Evolutionary conservation across 2,329 filamentous ascomycete genomes (phyloP).

Genomic region (Geosmithia morbida): DNA sequence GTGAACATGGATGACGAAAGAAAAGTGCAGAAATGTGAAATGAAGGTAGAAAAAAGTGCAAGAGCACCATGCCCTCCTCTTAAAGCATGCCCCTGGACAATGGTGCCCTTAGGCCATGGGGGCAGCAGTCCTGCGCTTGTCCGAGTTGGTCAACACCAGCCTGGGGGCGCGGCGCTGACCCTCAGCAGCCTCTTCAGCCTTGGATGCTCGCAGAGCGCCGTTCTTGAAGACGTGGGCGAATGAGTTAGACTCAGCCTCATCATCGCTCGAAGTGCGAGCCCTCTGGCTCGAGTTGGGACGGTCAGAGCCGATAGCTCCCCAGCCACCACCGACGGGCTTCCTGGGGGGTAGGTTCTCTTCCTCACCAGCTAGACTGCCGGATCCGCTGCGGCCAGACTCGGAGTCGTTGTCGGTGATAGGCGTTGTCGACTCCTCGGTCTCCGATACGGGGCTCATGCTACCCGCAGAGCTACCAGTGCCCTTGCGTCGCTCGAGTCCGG

Average conservation of each 20-base stretch:
- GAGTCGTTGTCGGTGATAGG: slow-evolving; percentile 62
- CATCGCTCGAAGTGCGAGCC: slow-evolving; percentile 51
- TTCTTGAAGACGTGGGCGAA: slow-evolving; percentile 55
- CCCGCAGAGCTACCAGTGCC: slow-evolving; percentile 56
- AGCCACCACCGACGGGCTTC: slow-evolving; percentile 57
- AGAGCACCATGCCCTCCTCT: slow-evolving; percentile 2
- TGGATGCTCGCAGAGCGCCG: slow-evolving; percentile 32
- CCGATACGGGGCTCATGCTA: slow-evolving; percentile 81
- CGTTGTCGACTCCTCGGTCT: slow-evolving; percentile 56
- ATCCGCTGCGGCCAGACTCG: slow-evolving; percentile 56
- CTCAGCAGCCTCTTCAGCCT: slow-evolving; percentile 35
- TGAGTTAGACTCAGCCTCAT: slow-evolving; percentile 34
- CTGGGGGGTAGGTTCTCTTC: slow-evolving; percentile 47
- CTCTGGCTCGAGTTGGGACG: slow-evolving; percentile 60
- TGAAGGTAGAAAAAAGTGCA: slow-evolving; percentile 5
- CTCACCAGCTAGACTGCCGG: slow-evolving; percentile 68
- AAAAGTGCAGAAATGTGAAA: slow-evolving; percentile 4
- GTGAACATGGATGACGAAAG: slow-evolving; percentile 10
- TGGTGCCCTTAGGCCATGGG: slow-evolving; percentile 9
- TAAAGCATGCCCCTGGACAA: slow-evolving; percentile 10
- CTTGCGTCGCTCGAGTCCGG: slow-evolving; percentile 76
- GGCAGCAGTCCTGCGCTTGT: slow-evolving; percentile 59
- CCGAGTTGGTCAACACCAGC: slow-evolving; percentile 74
- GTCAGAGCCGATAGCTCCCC: slow-evolving; percentile 76
- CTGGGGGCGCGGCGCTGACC: slow-evolving; percentile 70